A percentile compares a stretch with the other conserved stretches of the same genome.
Evolutionary conservation across 495 filamentous ascomycete genomes (phyloP).

Genomic region (Tuber calosporum): DNA sequence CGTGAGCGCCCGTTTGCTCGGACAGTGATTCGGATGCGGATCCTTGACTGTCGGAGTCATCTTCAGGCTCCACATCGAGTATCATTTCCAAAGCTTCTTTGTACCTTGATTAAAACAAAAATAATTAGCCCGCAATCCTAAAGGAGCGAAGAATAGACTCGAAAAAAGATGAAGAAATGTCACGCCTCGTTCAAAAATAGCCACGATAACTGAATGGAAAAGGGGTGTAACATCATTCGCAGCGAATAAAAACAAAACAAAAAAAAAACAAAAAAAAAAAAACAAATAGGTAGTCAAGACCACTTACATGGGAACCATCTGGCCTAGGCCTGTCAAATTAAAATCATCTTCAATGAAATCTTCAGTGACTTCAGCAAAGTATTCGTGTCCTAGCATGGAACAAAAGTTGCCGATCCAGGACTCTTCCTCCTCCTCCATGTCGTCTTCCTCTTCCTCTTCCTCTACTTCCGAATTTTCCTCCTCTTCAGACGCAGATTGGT

Average conservation of each 20-base stretch:
- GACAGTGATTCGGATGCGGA: slow-evolving; percentile 41
- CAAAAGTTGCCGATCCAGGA: slow-evolving; percentile 94
- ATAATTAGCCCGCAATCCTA: slow-evolving; percentile 16
- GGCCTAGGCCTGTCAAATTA: slow-evolving; percentile 90
- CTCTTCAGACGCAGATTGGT: slow-evolving; percentile 33
- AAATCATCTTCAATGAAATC: slow-evolving; percentile 99
- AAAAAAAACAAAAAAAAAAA: slow-evolving; percentile 7
- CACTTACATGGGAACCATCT: slow-evolving; percentile 75
- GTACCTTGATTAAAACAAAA: slow-evolving; percentile 48
- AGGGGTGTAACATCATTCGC: background rate
- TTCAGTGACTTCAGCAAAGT: slow-evolving; percentile 96
- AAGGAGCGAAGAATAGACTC: background rate
- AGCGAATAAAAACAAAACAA: slow-evolving; percentile 3
- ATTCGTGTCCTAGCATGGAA: slow-evolving; percentile 89
- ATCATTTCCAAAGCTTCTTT: slow-evolving; percentile 98
- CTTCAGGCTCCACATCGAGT: slow-evolving; percentile 87
- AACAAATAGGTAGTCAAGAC: background rate
- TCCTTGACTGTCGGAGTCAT: slow-evolving; percentile 65
- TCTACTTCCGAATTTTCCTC: slow-evolving; percentile 33
- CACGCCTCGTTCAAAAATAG: background rate
- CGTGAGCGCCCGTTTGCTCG: slow-evolving; percentile 54
- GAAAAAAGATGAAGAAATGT: background rate
- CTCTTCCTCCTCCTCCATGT: slow-evolving; percentile 42
- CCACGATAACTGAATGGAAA: background rate
- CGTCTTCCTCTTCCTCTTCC: slow-evolving; percentile 37